Conservation (phyloP, 768 basidiomycete species). For the Tylopilus intermedius region DNA sequence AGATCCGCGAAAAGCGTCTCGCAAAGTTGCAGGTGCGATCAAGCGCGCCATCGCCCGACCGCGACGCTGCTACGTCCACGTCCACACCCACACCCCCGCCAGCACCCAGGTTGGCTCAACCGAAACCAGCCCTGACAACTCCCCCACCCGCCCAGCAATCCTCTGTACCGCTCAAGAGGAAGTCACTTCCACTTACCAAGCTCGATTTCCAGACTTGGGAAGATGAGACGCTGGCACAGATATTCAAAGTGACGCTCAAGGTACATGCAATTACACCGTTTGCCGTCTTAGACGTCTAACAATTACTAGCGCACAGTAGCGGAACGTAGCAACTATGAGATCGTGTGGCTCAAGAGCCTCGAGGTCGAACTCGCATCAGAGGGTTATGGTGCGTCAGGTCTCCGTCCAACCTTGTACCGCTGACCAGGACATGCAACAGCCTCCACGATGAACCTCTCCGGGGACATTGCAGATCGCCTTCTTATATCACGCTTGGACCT, state of each 20-base stretch:
- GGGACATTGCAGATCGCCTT: constrained; percentile 67
- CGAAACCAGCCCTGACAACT: constrained; percentile 26
- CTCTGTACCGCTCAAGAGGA: constrained; percentile 46
- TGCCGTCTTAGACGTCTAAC: constrained; percentile 7
- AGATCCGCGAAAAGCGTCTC: constrained; percentile 92
- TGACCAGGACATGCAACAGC: constrained; percentile 14
- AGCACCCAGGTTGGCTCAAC: constrained; percentile 32
- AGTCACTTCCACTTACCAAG: constrained; percentile 34
- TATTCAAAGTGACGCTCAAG: constrained; percentile 76
- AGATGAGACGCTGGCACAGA: constrained; percentile 55
- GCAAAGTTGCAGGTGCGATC: constrained; percentile 67
- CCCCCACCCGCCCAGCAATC: constrained; percentile 22
- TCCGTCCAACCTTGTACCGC: background rate
- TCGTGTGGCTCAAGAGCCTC: constrained; percentile 81
- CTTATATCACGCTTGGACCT: constrained; percentile 83
- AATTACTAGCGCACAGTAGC: constrained; percentile 49
- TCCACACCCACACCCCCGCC: constrained; percentile 20
- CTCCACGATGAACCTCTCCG: constrained; percentile 43
- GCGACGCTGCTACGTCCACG: background rate
- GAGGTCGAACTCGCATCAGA: constrained; percentile 65
- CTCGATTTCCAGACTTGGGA: constrained; percentile 69
- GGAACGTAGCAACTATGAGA: constrained; percentile 55
- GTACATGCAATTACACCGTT: constrained; percentile 40
- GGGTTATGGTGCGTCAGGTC: constrained; percentile 34
- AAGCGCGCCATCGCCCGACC: constrained; percentile 31